Base-by-base conservation (phyloP, 2,329 filamentous ascomycete genomes). In the Aspergillus clavatus region DNA sequence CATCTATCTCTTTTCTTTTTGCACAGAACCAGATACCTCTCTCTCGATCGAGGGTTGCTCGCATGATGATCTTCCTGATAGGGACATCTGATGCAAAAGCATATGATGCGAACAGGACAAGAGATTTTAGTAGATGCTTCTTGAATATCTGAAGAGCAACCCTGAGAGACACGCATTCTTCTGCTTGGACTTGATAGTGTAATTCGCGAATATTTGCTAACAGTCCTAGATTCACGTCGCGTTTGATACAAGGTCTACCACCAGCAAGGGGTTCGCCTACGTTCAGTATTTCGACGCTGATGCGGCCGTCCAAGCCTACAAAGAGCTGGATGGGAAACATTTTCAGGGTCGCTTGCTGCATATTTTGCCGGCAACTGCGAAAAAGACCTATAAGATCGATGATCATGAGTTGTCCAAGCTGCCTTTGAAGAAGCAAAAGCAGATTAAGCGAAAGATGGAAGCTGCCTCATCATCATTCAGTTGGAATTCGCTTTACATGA, bases 51-150 rank as follows among this genome's bases (percentile, higher is more conserved):
- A 50, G 46, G 51, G 47, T 53, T 56, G 61, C 63, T 77, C 75
- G 73, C 70, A 80, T 91, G 93, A 97, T 97, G 91, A 97, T 88
- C 75, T 81, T 81, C 86, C 86, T 82, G 93, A 97, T 97, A 97
- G 93, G 93, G 93, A 97, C 93, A 97, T 83, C 91, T 89, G 87
- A 96, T 91, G 86, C 86, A 77, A 70, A 56, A 73, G 88, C 87
- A 89, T 77, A 76, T 97, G 90, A 94, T 90, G 87, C 82, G 77
- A 89, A 78, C 71, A 74, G 82, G 83, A 85, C 84, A 84, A 89
- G 84, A 88, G 80, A 86, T 93, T 95, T 95, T 98, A 96, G 93
- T 98, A 98, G 91, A 97, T 95, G 87, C 88, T 86, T 90, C 83
- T 89, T 85, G 72, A 0, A 77, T 58, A 80, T 83, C 89, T 93